phyloP scores from a whole-genome alignment of 352 stramenopile species.

The Stramenopiles sp. region DNA sequence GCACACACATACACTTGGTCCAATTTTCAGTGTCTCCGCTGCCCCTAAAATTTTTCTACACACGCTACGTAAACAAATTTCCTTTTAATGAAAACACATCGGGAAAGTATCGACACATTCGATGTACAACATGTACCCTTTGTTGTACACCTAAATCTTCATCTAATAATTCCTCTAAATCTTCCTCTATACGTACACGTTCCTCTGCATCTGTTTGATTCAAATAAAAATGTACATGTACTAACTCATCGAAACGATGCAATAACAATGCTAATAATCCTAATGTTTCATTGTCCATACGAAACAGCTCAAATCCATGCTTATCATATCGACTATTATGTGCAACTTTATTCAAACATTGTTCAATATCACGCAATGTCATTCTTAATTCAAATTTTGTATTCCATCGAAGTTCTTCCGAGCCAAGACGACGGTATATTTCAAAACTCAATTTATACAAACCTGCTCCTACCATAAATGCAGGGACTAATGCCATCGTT shows the following conservation, averaged over 20 bases:
- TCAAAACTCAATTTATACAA: neutral
- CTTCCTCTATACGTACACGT: neutral
- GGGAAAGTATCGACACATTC: neutral
- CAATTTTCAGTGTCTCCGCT: neutral
- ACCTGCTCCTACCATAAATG: neutral
- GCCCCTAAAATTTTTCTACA: neutral
- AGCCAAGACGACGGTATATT: neutral
- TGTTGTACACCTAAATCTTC: neutral
- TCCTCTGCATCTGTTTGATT: neutral
- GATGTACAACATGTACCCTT: neutral
- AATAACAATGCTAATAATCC: neutral
- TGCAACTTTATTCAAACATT: neutral
- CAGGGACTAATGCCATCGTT: neutral
- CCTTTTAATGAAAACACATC: neutral
- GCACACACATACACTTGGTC: too few species aligned
- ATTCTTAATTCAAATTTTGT: neutral
- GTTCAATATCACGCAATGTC: neutral
- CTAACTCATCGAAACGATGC: neutral
- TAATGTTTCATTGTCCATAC: neutral
- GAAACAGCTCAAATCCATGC: neutral
- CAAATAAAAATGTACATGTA: neutral
- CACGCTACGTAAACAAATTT: neutral
- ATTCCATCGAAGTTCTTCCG: neutral
- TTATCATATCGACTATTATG: neutral
- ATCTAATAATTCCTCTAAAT: neutral